A percentile compares a stretch with the other conserved stretches of the same genome.
These are phyloP conservation scores for Epichloe sylvatica DNA, from an alignment of 2,329 filamentous ascomycete genomes.

Conservation along the genomic window DNA sequence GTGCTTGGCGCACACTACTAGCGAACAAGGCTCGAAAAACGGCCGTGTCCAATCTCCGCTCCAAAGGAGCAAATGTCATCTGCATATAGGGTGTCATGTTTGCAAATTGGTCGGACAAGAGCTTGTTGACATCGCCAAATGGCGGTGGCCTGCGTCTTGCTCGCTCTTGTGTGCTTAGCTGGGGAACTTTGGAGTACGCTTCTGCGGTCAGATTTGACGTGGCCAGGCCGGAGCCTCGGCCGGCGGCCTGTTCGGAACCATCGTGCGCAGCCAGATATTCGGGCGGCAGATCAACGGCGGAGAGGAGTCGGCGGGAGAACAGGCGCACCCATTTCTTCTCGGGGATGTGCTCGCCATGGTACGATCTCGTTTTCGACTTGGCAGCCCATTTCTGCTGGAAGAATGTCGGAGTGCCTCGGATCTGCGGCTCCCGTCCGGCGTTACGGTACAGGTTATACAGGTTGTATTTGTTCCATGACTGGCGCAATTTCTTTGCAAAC, in stretches of 20 bases:
- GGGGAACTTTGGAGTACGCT: slow-evolving; percentile 19
- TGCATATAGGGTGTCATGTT: slow-evolving; percentile 76
- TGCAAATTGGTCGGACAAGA: slow-evolving; percentile 20
- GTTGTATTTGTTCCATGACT: slow-evolving; percentile 97
- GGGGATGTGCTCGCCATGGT: slow-evolving; percentile 88
- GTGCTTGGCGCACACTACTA: slow-evolving; percentile 80
- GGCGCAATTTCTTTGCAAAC: slow-evolving; percentile 62
- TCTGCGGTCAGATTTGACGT: slow-evolving; percentile 20
- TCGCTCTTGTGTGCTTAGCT: slow-evolving; percentile 9
- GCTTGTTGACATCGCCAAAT: slow-evolving; percentile 20
- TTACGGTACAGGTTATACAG: slow-evolving; percentile 64
- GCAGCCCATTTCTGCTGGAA: slow-evolving; percentile 98
- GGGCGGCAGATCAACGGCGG: slow-evolving; percentile 76
- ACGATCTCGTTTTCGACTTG: slow-evolving; percentile 69
- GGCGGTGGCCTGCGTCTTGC: slow-evolving; percentile 7
- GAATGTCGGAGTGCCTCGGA: slow-evolving; percentile 46
- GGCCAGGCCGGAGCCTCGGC: slow-evolving; percentile 60
- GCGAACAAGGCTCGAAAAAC: slow-evolving; percentile 90
- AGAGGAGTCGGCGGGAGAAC: slow-evolving; percentile 68
- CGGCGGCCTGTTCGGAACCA: slow-evolving; percentile 69
- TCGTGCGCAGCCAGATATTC: slow-evolving; percentile 66
- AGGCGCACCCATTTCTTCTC: slow-evolving; percentile 91
- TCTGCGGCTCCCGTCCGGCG: slow-evolving; percentile 18
- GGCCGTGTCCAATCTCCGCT: slow-evolving; percentile 78
- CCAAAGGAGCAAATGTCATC: slow-evolving; percentile 86